Conservation (phyloP, 257 asterid species). For the Orobanche coerulescens region DNA sequence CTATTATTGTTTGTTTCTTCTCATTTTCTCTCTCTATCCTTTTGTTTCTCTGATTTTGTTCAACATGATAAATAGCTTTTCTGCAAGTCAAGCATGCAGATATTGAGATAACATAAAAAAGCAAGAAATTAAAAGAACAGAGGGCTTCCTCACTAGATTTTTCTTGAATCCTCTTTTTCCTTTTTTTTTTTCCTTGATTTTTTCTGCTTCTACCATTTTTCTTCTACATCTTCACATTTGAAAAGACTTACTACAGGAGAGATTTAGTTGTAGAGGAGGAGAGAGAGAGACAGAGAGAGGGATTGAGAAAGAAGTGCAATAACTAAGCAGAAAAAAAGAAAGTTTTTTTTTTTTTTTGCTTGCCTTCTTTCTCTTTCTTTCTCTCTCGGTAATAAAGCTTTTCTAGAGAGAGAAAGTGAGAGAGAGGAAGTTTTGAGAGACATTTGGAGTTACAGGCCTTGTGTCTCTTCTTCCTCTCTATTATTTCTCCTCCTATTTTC, state of each 20-base stretch:
- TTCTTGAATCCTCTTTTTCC: background rate
- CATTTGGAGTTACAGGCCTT: conserved; percentile 69
- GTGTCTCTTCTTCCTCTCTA: conserved; percentile 93
- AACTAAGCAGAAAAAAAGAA: conserved; percentile 9
- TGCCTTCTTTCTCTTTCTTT: conserved; percentile 39
- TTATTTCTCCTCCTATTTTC: background rate
- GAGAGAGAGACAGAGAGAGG: conserved; percentile 24
- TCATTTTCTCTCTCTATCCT: conserved; percentile 11
- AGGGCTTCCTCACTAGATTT: background rate
- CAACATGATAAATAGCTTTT: conserved; percentile 30
- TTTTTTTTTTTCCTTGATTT: background rate
- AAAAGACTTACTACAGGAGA: no score
- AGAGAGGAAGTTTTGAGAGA: conserved; percentile 58
- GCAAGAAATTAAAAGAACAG: background rate
- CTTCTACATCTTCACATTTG: no score
- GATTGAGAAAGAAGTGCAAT: conserved; percentile 46
- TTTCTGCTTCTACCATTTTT: no score
- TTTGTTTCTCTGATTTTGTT: conserved; percentile 19
- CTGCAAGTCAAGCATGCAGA: conserved; percentile 60
- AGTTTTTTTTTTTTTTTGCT: conserved; percentile 23
- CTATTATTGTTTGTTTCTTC: conserved; percentile 17
- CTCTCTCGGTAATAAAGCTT: conserved; percentile 16
- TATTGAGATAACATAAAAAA: conserved; percentile 29
- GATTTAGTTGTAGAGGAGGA: background rate
- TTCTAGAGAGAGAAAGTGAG: conserved; percentile 21